Base-by-base conservation (phyloP, 2,329 filamentous ascomycete genomes). In the Cercospora sojina region DNA sequence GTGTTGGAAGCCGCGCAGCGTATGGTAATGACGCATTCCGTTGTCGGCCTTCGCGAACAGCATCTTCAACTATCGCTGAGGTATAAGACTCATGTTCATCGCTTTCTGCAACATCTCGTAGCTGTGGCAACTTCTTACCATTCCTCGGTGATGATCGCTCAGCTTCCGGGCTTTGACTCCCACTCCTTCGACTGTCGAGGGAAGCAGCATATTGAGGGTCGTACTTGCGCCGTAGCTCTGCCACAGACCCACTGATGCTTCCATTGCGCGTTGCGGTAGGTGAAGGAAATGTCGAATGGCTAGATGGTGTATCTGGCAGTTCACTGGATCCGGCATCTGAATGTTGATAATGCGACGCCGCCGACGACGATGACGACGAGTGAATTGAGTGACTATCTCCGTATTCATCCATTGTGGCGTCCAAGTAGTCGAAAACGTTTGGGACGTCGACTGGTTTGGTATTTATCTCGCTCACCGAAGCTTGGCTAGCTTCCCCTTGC, bases 281-380 rank as follows among this genome's bases (percentile, higher is more conserved):
- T 27, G 76, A 76, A 8, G 75, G 72, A 29, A 74, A 70, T 8
- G 71, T 74, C 7, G 76, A 77, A 23, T 68, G 67, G 10, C 74
- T 75, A 1, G 74, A 77, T 18, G 76, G 75, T 8, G 76, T 75
- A 25, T 70, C 72, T 8, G 75, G 71, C 18, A 65, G 66, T 16
- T 76, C 73, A 53, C 75, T 75, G 25, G 74, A 77, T 25, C 70
- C 74, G 55, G 71, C 73, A 53, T 74, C 71, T 3, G 76, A 77
- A n/a, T 69, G 59, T 41, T 74, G 70, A 64, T 77, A 76, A 35
- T 72, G 70, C 18, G 75, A 77, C 6, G 74, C 75, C 9, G 68
- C 70, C 23, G 73, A 72, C 9, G 74, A 75, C 8, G 67, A 71
- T 25, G 73, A 71, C 7, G 64, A 63, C 8, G 71, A 74, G 53